Conservation (phyloP, 208 protist species). For the Trypanosoma avium region DNA sequence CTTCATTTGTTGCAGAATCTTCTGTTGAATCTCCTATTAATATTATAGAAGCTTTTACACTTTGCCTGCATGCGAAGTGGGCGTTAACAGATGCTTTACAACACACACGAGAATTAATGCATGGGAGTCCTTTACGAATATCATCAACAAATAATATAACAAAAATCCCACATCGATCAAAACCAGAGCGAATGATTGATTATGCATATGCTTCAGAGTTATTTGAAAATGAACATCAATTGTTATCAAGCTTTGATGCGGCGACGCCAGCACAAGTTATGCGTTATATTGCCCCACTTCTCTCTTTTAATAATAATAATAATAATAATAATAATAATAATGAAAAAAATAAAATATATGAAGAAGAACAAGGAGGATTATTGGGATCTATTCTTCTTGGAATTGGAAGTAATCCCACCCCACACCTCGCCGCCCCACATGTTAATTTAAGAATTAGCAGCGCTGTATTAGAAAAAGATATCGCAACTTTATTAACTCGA, state of each 20-base stretch:
- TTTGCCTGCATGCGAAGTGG: constrained; percentile 64
- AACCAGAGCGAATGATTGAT: constrained; percentile 45
- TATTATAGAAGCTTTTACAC: constrained; percentile 58
- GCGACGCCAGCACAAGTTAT: constrained; percentile 42
- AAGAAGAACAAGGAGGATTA: background rate
- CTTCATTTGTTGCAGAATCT: constrained; percentile 40
- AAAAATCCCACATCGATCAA: constrained; percentile 67
- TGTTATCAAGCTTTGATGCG: constrained; percentile 36
- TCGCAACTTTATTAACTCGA: constrained; percentile 36
- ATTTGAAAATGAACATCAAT: constrained; percentile 44
- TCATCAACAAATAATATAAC: too few relatives aligned
- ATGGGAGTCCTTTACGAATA: too few relatives aligned
- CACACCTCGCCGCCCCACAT: constrained; percentile 57
- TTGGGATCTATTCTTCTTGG: too few relatives aligned
- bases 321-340: background rate
- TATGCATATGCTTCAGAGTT: constrained; percentile 62
- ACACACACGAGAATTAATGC: constrained; percentile 45
- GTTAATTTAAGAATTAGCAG: constrained; percentile 58
- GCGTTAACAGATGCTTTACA: constrained; percentile 54
- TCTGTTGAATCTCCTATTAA: too few relatives aligned
- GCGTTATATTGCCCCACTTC: constrained; percentile 46
- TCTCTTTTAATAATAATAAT: constrained; percentile 2
- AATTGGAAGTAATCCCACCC: too few relatives aligned
- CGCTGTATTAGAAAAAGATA: constrained; percentile 49
- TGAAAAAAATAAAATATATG: too few relatives aligned